Evolutionary conservation across 1,284 basidiomycete genomes (phyloP).

Genomic region (Austropuccinia psidii): DNA sequence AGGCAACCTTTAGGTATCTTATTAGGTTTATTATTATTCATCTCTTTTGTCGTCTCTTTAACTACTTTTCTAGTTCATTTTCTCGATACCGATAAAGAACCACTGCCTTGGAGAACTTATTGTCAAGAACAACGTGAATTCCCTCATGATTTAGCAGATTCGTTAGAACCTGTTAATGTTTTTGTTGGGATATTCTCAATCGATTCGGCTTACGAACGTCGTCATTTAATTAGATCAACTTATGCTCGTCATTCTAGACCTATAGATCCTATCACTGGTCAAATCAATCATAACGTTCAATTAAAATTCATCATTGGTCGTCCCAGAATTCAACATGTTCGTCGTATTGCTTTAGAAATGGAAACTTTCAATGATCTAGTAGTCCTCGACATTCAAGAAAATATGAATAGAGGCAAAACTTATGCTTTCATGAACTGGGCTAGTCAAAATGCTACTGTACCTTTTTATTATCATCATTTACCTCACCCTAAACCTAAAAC

Average conservation of each 20-base stretch:
- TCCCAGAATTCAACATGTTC: conserved; percentile 69
- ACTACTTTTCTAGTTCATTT: conserved; percentile 75
- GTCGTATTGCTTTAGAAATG: conserved; percentile 76
- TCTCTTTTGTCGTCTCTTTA: conserved; percentile 55
- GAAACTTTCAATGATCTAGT: conserved; percentile 86
- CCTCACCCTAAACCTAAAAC: conserved; percentile 38
- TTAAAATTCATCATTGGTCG: conserved; percentile 86
- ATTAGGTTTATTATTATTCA: conserved; percentile 61
- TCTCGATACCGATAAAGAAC: conserved; percentile 90
- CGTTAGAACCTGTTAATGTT: conserved; percentile 76
- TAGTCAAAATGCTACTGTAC: conserved; percentile 80
- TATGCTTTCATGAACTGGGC: conserved; percentile 68
- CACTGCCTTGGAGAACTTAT: conserved; percentile 85
- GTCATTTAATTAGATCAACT: conserved; percentile 80
- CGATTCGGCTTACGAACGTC: conserved; percentile 73
- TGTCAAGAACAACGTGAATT: conserved; percentile 54
- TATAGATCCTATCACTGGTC: conserved; percentile 46
- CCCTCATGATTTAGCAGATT: conserved; percentile 53
- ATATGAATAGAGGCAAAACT: conserved; percentile 80
- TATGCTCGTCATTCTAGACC: conserved; percentile 66
- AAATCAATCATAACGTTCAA: conserved; percentile 61
- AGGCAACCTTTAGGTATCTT: conserved; percentile 48
- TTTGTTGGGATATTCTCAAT: conserved; percentile 87
- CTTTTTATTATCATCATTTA: conserved; percentile 48
- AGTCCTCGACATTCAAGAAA: conserved; percentile 73